phyloP scores from a whole-genome alignment of 768 basidiomycete genomes.

The Leucocoprinus sp. region DNA sequence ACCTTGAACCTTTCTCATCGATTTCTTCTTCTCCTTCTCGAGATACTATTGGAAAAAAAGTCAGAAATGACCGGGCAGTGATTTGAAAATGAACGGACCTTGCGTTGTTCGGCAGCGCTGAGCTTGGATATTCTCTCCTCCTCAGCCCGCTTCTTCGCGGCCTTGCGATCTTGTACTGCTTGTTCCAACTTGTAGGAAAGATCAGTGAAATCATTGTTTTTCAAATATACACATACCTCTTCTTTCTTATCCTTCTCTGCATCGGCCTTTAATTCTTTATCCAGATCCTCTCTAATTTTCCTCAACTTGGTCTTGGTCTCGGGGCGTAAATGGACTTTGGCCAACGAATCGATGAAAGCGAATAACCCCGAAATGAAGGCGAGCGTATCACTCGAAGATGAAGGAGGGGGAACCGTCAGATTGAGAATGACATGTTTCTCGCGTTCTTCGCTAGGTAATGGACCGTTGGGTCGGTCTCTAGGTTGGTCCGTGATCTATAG shows the following conservation, averaged over 20 bases:
- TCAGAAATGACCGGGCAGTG: not conserved
- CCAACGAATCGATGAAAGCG: conserved; percentile 63
- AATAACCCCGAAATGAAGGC: conserved; percentile 64
- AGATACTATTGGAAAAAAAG: conserved; percentile 23
- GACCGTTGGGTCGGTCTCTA: conserved; percentile 50
- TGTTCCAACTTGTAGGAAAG: conserved; percentile 23
- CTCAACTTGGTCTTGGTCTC: conserved; percentile 77
- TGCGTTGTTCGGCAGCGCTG: conserved; percentile 75
- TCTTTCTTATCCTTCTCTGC: conserved; percentile 59
- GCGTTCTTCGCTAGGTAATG: conserved; percentile 40
- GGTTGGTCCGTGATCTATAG: conserved; percentile 88
- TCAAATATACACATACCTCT: conserved; percentile 38
- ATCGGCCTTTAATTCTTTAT: conserved; percentile 62
- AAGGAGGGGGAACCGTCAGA: conserved; percentile 44
- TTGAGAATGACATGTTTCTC: conserved; percentile 73
- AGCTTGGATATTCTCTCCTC: conserved; percentile 67
- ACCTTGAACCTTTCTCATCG: conserved; percentile 60
- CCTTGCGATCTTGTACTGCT: conserved; percentile 59
- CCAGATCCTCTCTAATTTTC: conserved; percentile 65
- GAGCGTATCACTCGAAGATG: conserved; percentile 39
- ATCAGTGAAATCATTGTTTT: not conserved
- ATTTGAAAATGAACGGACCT: conserved; percentile 33
- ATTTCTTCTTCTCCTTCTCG: conserved; percentile 72
- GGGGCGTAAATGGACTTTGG: conserved; percentile 55
- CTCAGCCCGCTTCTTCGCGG: conserved; percentile 65